phyloP scores from a whole-genome alignment of 805 yeast genomes.

The Pichia gijzeniarum region DNA sequence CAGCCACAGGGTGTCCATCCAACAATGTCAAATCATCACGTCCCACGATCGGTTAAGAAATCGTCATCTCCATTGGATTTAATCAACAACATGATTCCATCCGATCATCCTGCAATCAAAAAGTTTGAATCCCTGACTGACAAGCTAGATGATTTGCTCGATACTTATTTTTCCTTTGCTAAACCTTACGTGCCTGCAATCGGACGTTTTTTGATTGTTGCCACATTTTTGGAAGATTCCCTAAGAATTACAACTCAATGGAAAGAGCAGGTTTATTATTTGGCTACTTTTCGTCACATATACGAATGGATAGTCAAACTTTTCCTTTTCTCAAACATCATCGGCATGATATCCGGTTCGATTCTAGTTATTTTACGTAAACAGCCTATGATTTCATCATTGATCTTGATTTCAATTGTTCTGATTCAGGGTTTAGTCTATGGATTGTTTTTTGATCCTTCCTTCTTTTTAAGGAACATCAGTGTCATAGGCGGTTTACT shows the following conservation, averaged over 20 bases:
- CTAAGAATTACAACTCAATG: constrained; percentile 80
- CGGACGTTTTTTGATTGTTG: constrained; percentile 86
- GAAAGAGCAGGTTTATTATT: constrained; percentile 82
- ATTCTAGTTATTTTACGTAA: constrained; percentile 63
- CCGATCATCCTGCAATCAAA: constrained; percentile 27
- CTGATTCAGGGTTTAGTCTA: constrained; percentile 80
- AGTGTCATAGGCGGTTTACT: constrained; percentile 90
- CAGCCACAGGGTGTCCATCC: constrained; percentile 1
- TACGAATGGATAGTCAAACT: constrained; percentile 72
- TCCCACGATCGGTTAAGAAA: constrained; percentile 9
- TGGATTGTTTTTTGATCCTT: constrained; percentile 76
- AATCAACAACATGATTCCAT: constrained; percentile 27
- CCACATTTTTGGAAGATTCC: constrained; percentile 89
- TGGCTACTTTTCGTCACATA: constrained; percentile 70
- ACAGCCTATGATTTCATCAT: constrained; percentile 63
- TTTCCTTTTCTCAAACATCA: constrained; percentile 58
- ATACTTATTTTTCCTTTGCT: constrained; percentile 44
- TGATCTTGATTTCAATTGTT: constrained; percentile 62
- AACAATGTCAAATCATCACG: constrained; percentile 2
- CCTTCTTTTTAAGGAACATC: constrained; percentile 78
- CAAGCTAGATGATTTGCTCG: constrained; percentile 47
- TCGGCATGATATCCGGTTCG: constrained; percentile 69
- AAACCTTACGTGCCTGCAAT: constrained; percentile 79
- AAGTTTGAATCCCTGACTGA: constrained; percentile 47
- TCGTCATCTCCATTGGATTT: constrained; percentile 18